Percentiles rank a stretch among this genome's conserved stretches.
phyloP scores from a whole-genome alignment of 306 rosid genomes.

The Dalbergia oliveri region DNA sequence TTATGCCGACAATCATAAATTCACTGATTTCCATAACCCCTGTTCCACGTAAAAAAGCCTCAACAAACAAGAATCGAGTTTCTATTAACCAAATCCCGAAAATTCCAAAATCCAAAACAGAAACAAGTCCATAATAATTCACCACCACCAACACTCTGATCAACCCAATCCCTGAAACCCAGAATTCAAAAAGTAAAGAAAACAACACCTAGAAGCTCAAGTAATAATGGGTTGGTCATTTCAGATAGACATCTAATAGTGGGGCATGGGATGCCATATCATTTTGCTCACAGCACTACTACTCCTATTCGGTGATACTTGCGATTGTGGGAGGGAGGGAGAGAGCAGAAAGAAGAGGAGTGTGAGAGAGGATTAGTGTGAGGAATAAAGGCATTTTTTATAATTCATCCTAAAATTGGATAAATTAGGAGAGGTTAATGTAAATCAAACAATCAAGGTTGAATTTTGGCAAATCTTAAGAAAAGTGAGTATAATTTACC shows the following conservation, averaged over 20 bases:
- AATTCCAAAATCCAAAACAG: slow-evolving; percentile 13
- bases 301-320: too few relatives aligned
- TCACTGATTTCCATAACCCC: background rate
- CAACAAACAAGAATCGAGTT: slow-evolving; percentile 3
- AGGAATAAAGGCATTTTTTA: too few relatives aligned
- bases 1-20: background rate
- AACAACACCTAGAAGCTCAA: background rate
- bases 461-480: too few relatives aligned
- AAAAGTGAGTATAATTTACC: too few relatives aligned
- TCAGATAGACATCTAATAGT: slow-evolving; percentile 45
- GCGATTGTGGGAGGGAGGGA: too few relatives aligned
- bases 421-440: too few relatives aligned
- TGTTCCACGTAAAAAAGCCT: background rate
- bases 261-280: too few relatives aligned
- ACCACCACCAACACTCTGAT: slow-evolving; percentile 32
- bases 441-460: too few relatives aligned
- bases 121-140: background rate
- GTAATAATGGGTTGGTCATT: slow-evolving; percentile 21
- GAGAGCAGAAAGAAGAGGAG: too few relatives aligned
- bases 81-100: slow-evolving; percentile 43
- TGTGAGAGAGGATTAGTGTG: too few relatives aligned
- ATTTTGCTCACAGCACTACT: too few relatives aligned
- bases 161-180: slow-evolving; percentile 43
- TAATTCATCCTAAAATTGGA: too few relatives aligned
- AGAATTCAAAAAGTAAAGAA: slow-evolving; percentile 20